Base-by-base conservation (phyloP, 1,284 basidiomycete genomes). In the Takashimella tepidaria region DNA sequence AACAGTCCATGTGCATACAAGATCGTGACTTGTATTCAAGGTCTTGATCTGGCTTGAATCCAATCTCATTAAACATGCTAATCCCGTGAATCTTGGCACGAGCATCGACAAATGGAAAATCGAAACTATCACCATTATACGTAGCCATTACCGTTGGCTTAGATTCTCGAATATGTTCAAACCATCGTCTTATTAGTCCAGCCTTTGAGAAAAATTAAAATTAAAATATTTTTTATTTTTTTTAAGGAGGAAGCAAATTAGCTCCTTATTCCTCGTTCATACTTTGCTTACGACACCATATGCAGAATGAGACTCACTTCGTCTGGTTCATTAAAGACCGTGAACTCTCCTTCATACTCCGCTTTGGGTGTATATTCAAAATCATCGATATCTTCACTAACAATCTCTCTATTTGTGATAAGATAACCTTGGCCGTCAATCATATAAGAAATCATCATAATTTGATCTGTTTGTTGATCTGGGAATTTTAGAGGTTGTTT, bases 111-210 rank as follows among this genome's bases (percentile, higher is more conserved):
- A 98, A 98, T 0, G 96, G 96, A 64, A 98, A 98, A 81, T 98
- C 96, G 82, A 98, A 99, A 65, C 90, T 92, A 78, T 99, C 96
- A 50, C 96, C 96, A 83, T 98, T 99, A 74, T 97, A 98, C 0
- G 93, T 98, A 10, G 92, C 93, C 74, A 98, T 92, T 47, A 99
- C 92, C 0, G 95, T 98, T 0, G 96, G 96, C 59, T 88, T 90
- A 19, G 90, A 84, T 47, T 93, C 88, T 68, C 88, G 88, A 31
- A 98, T 88, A 71, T 98, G 95, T 43, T 86, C 84, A 71, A 98
- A 98, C 81, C 96, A 98, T 5, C 88, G 84, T 44, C 78, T 82
- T 54, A 98, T 88, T 5, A 87, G 81, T 1, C 84, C 85, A 37
- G 84, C 82, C 88, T 88, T 53, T 5, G 22, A 48, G 31, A 8